Base-by-base conservation (phyloP, 306 rosid genomes). In the Pyrus communis region DNA sequence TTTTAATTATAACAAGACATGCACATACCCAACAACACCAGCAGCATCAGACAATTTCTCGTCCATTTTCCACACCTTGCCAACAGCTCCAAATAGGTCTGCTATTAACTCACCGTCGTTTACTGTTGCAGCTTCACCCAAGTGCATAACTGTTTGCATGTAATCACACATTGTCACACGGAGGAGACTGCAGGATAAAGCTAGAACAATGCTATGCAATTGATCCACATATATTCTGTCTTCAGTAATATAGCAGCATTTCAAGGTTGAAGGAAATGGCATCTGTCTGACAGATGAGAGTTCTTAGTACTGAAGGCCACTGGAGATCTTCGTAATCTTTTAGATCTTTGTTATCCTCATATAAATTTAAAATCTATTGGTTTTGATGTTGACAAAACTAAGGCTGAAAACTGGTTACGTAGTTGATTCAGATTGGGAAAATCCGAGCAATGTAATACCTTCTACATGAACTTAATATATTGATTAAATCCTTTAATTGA, bases 41-140 rank as follows among this genome's bases (percentile, higher is more conserved):
- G 91, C 65, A 74, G 91, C 99, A 88, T 95, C 99, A 85, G 92
- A 92, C 54, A 66, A 85, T 72, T 95, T 95, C 74, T 95, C 99
- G 62, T 95, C 96, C 35, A 91, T 90, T 87, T 87, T 89, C 93
- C 96, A 90, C 74, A 84, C 79, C 85, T 92, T 95, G 49, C 99
- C 97, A 67, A 95, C 81, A 68, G 99, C 84, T 74, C 93, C 97
- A 30, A 30, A 30, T 84, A 95, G 81, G 57, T 89, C 83, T 49
- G 78, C 82, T 67, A 95, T 85, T 58, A 90, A 79, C 65, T 84
- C 78, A 74, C 86, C 92, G 75, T 92, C 97, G 73, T 89, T 91
- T 80, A 86, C 91, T 51, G 87, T 89, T 38, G 97, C 97, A 70
- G 91, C 84, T 82, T 73, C 92, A 60, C 98, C 96, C 89, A 89